phyloP scores from a whole-genome alignment of 1,139 yeast genomes.

The Zygoascus hellenicus region DNA sequence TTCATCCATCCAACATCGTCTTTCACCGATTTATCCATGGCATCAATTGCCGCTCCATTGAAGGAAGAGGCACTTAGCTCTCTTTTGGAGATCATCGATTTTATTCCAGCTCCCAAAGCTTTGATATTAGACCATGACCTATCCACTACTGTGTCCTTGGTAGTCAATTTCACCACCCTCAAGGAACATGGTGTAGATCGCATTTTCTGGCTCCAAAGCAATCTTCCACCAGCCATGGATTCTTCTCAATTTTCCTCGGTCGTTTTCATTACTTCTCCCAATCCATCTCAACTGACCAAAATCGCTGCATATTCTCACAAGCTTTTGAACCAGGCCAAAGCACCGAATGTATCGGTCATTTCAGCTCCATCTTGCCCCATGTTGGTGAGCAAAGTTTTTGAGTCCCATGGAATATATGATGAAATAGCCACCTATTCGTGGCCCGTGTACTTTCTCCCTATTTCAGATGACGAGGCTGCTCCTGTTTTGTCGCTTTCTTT shows the following conservation, averaged over 20 bases:
- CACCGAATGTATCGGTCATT: conserved; percentile 25
- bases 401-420: conserved; percentile 35
- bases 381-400: conserved; percentile 30
- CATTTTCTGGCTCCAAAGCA: conserved; percentile 50
- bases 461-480: conserved; percentile 9
- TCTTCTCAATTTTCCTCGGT: conserved; percentile 13
- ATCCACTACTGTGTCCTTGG: conserved; percentile 50
- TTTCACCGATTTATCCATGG: neutral
- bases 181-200: conserved; percentile 53
- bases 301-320: conserved; percentile 28
- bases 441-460: conserved; percentile 33
- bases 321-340: conserved; percentile 17
- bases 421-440: conserved; percentile 34
- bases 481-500: conserved; percentile 31
- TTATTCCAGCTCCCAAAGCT: conserved; percentile 24
- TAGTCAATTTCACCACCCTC: conserved; percentile 53
- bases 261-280: conserved; percentile 22
- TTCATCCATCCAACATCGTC: neutral
- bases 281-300: conserved; percentile 21
- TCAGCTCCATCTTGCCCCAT: conserved; percentile 34
- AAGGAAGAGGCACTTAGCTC: conserved; percentile 28
- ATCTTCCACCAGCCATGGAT: conserved; percentile 14
- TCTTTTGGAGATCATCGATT: conserved; percentile 31
- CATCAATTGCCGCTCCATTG: conserved; percentile 16
- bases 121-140: conserved; percentile 53